A percentile compares a stretch with the other conserved stretches of the same genome.
These are phyloP conservation scores for Westerdykella aurantiaca DNA, from an alignment of 2,329 filamentous ascomycete species.

Conservation along the genomic window DNA sequence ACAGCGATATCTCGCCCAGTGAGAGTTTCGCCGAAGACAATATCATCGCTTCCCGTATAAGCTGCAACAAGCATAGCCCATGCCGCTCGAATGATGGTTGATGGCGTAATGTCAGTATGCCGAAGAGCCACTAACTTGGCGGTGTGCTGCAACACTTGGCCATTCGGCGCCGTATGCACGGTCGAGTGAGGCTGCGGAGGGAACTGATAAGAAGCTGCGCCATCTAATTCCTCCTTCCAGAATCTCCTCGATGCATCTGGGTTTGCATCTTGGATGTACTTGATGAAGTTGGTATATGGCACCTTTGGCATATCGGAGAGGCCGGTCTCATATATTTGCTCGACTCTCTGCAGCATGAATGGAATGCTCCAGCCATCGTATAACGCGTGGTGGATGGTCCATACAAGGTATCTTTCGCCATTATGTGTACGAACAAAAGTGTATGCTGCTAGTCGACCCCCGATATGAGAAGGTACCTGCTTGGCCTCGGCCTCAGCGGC, in stretches of 20 bases:
- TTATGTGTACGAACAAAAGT: constrained; percentile 17
- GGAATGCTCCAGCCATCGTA: constrained; percentile 38
- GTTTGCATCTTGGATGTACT: constrained; percentile 23
- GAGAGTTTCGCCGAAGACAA: constrained; percentile 33
- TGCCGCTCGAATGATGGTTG: constrained; percentile 26
- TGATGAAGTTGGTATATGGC: constrained; percentile 32
- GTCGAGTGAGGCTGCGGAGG: constrained; percentile 23
- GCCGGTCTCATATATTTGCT: constrained; percentile 21
- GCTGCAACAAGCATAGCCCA: constrained; percentile 27
- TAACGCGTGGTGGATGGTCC: constrained; percentile 38
- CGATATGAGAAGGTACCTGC: constrained; percentile 17
- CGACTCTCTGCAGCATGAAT: constrained; percentile 26
- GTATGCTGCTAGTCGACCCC: constrained; percentile 22
- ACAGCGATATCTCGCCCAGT: constrained; percentile 34
- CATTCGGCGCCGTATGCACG: constrained; percentile 16
- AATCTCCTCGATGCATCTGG: constrained; percentile 20
- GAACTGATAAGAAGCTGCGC: constrained; percentile 28
- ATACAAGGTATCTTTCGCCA: constrained; percentile 27
- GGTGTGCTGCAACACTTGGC: constrained; percentile 18
- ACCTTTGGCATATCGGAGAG: constrained; percentile 12
- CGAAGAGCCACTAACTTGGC: constrained; percentile 18
- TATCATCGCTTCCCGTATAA: constrained; percentile 26
- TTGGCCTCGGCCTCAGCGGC: constrained; percentile 12
- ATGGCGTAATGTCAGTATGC: constrained; percentile 27
- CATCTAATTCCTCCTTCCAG: constrained; percentile 30